These are phyloP conservation scores for Fusarium dlaminii DNA, from an alignment of 2,329 filamentous ascomycete species.

Conservation along the genomic window DNA sequence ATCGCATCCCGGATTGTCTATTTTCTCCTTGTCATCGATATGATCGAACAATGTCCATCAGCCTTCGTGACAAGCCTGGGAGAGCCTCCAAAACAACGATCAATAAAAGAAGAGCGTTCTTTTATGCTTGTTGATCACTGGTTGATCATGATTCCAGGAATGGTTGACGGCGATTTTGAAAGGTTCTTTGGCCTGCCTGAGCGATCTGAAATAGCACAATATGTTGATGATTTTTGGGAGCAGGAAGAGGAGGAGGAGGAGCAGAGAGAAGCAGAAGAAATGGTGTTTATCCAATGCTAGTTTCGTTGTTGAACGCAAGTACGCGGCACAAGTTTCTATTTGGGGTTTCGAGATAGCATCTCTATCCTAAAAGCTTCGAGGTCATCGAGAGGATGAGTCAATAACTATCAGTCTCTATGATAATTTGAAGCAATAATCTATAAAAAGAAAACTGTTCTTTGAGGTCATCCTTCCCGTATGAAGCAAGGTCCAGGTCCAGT, in stretches of 20 bases:
- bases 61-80: background rate
- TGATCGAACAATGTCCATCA: background rate
- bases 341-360: background rate
- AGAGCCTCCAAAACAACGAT: background rate
- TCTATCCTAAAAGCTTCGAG: background rate
- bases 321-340: background rate
- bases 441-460: background rate
- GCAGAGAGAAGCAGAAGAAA: background rate
- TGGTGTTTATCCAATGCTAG: background rate
- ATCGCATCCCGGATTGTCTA: background rate
- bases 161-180: fast-evolving
- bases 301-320: background rate
- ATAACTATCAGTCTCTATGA: background rate
- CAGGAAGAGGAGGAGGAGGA: background rate
- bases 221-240: background rate
- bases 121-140: background rate
- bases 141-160: fast-evolving
- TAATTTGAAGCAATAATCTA: background rate
- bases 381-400: background rate
- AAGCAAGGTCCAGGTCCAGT: background rate
- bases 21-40: background rate
- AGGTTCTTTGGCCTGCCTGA: background rate
- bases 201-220: background rate
- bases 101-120: background rate
- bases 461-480: background rate